Base-by-base conservation (phyloP, 257 asterid species). In the Salvia rosmarinus region DNA sequence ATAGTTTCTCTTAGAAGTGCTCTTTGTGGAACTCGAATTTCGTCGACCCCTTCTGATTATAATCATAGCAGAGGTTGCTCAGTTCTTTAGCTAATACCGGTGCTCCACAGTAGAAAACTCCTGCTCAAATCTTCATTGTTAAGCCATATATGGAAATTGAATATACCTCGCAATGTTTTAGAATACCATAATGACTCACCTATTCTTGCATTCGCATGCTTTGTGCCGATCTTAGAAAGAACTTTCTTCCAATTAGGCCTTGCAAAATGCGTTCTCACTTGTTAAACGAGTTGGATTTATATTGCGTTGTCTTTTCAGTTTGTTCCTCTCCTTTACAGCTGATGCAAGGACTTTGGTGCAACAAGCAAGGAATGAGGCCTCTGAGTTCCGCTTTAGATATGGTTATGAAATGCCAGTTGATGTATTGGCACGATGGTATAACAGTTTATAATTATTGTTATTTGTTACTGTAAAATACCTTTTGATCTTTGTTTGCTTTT, bases 371-470 rank as follows among this genome's bases (percentile, higher is more conserved):
- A 89, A 85, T 75, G 98, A 91, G 85, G 99, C 99, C 70, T 96
- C 98, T 70, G 98, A 91, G 70, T 95, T 88, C 71, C 97, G 99
- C 54, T 82, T 78, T 71, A 88, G 77, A 82, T 91, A 85, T 82
- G 99, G 99, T 59, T 91, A 95, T 25, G 99, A 95, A 84, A 95
- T 95, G 96, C 96, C 97, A 8, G 99, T 80, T 47, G 98, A 95
- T 63, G 90, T 77, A 28, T 82, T 95, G 85, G 96, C 97, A 54
- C 82, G 92, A 84, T 95, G 99, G 99, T 89, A 87, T 70, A 19
- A 30, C 44, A 17, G 25, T 25, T 35, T 52, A 32, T 6, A 40
- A 12, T 61, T 12, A 13, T 57, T 9, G 6, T n/a, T n/a, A n/a
- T n/a, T n/a, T n/a, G n/a, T 50, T 55, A 58, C 47, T 11, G 19